Evolutionary conservation across 805 yeast genomes (phyloP).

Genomic region (Maudiozyma serrabonitensis): DNA sequence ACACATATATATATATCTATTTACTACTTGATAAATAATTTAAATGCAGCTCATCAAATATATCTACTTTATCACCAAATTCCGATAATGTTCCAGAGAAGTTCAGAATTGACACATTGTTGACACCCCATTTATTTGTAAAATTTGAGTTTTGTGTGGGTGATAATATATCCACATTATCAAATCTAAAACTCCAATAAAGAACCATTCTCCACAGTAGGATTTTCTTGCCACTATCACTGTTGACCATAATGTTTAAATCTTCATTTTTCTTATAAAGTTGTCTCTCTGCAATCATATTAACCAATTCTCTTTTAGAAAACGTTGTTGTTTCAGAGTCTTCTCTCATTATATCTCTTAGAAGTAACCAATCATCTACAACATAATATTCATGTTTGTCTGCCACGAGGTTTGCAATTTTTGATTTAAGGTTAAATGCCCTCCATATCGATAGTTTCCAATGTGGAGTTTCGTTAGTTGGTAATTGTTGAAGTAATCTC

Average conservation of each 20-base stretch:
- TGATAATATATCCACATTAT: conserved; percentile 17
- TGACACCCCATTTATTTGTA: conserved; percentile 28
- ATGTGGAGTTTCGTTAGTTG: conserved; percentile 34
- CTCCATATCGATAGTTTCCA: conserved; percentile 31
- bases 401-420: conserved; percentile 35
- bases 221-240: conserved; percentile 31
- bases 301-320: conserved; percentile 40
- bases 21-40: not conserved
- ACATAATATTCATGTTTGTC: conserved; percentile 43
- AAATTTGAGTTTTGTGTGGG: conserved; percentile 23
- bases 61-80: not conserved
- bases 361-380: conserved; percentile 24
- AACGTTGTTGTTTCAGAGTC: conserved; percentile 16
- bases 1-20: not conserved
- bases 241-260: conserved; percentile 26
- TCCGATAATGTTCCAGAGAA: conserved; percentile 16
- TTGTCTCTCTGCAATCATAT: conserved; percentile 48
- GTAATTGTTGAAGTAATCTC: conserved; percentile 25
- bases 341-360: conserved; percentile 9
- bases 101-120: conserved; percentile 20
- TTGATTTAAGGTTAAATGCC: conserved; percentile 31
- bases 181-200: conserved; percentile 35
- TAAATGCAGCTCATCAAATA: conserved; percentile 1
- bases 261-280: conserved; percentile 34
- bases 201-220: conserved; percentile 32